Percentiles rank a stretch among this genome's conserved stretches.
phyloP scores from a whole-genome alignment of 148 eudicot genomes.

The Polygonum aviculare region DNA sequence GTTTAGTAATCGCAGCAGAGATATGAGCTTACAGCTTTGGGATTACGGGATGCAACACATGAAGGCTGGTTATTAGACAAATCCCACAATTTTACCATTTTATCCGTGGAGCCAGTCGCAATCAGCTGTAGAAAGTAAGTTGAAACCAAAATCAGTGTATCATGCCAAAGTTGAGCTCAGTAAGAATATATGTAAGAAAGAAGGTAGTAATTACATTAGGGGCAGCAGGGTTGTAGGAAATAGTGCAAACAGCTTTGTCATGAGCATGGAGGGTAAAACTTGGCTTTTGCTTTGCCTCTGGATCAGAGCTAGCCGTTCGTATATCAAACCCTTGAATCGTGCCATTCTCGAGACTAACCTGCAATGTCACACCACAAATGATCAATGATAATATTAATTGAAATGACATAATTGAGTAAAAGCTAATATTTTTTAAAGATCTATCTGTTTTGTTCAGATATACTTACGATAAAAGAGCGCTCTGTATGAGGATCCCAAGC shows the following conservation, averaged over 20 bases:
- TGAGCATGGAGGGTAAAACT: slow-evolving; percentile 87
- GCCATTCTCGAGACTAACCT: slow-evolving; percentile 95
- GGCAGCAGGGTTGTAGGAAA: slow-evolving; percentile 54
- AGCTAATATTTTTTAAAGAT: background rate
- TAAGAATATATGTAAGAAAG: background rate
- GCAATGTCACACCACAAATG: slow-evolving; percentile 9
- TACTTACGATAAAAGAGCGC: slow-evolving; percentile 72
- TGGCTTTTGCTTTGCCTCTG: slow-evolving; percentile 46
- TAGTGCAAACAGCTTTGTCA: slow-evolving; percentile 72
- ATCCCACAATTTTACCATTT: slow-evolving; percentile 84
- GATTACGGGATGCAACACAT: slow-evolving; percentile 64
- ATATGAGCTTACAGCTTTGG: slow-evolving; percentile 61
- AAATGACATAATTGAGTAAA: background rate
- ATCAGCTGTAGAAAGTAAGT: slow-evolving; percentile 38
- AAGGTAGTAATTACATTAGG: slow-evolving; percentile 48
- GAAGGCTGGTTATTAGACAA: slow-evolving; percentile 64
- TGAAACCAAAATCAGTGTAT: background rate
- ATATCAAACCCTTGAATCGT: slow-evolving; percentile 71
- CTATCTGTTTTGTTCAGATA: background rate
- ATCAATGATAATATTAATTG: background rate
- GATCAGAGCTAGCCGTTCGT: slow-evolving; percentile 52
- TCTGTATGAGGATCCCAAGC: slow-evolving; percentile 92
- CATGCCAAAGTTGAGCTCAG: background rate
- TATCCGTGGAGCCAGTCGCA: slow-evolving; percentile 84
- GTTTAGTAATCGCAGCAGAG: background rate